Base-by-base conservation (phyloP, 2,329 filamentous ascomycete species). In the Ophiostoma pallidulum region DNA sequence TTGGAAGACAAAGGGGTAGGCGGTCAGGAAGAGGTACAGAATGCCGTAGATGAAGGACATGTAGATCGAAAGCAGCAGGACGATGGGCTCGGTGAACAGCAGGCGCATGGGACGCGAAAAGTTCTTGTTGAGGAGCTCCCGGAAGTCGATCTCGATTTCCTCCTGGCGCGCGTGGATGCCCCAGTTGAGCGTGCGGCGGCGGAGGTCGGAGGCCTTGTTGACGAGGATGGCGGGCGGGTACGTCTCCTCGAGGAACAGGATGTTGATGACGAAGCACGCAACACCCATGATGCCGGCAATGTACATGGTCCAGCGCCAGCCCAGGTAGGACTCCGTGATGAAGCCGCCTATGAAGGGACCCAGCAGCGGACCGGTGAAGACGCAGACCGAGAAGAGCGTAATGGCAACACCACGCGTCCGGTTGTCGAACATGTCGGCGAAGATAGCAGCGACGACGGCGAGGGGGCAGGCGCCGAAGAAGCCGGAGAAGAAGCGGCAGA, bases 11-110 rank as follows among this genome's bases (percentile, higher is more conserved):
- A 92, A 76, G 0, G 85, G 82, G 57, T 94, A 94, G 1, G 87
- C 85, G 0, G 86, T 90, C 45, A 95, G 72, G 69, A 92, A 92
- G 22, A 91, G 80, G 59, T 92, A 94, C 1, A 94, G 76, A 1
- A 92, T 71, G 14, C 73, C 84, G 59, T 90, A 89, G 62, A 85
- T 80, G 64, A 87, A 87, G 36, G 80, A 75, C 70, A 82, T 83
- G 65, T 87, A 87, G 47, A 86, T 67, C 32, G 80, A 83, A 19
- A 87, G 65, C 9, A 81, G 66, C 0, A 77, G 69, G 47, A 87
- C 80, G 47, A 87, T 84, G 48, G 84, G 82, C 62, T 86, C 82
- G 29, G 72, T 71, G 51, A 84, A 75, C 10, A 87, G 72, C 53
- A 86, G 74, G 41, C 75, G 73, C 57, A 85, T 62, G 8, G 81